Evolutionary conservation across 192 early-diverging fungal species (phyloP).

Genomic region (Backusella morwellensis): DNA sequence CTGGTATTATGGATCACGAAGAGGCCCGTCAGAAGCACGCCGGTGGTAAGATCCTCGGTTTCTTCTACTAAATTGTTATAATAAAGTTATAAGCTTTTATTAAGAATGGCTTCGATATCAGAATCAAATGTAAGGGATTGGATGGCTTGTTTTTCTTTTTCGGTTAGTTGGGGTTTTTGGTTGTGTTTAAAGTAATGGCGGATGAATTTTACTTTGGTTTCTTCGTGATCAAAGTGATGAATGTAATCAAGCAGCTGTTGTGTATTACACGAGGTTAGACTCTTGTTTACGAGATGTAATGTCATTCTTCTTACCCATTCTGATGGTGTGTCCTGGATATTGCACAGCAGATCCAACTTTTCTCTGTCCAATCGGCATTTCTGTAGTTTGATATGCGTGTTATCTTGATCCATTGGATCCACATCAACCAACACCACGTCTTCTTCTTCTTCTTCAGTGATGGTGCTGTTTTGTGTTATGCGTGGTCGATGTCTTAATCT

Average conservation of each 20-base stretch:
- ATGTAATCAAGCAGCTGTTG: background rate
- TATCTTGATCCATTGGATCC: background rate
- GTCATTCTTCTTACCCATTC: background rate
- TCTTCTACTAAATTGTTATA: slow-evolving; percentile 71
- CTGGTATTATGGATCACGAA: slow-evolving; percentile 99
- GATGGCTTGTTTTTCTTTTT: background rate
- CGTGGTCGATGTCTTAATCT: background rate
- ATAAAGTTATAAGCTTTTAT: slow-evolving; percentile 1
- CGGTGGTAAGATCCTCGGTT: slow-evolving; percentile 98
- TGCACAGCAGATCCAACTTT: background rate
- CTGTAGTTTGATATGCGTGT: background rate
- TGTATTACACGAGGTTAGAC: background rate
- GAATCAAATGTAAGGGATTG: background rate
- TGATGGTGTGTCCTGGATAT: background rate
- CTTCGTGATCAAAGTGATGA: background rate
- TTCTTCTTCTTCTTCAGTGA: background rate
- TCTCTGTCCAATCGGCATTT: slow-evolving; percentile 7
- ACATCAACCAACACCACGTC: background rate
- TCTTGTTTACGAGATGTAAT: no score
- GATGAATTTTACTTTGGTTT: slow-evolving; percentile 4
- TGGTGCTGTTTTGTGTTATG: background rate
- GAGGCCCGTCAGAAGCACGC: slow-evolving; percentile 96
- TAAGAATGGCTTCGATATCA: background rate
- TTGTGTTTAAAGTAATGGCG: background rate
- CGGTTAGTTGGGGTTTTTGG: background rate